phyloP scores from a whole-genome alignment of 306 rosid genomes.

The Senna tora region DNA sequence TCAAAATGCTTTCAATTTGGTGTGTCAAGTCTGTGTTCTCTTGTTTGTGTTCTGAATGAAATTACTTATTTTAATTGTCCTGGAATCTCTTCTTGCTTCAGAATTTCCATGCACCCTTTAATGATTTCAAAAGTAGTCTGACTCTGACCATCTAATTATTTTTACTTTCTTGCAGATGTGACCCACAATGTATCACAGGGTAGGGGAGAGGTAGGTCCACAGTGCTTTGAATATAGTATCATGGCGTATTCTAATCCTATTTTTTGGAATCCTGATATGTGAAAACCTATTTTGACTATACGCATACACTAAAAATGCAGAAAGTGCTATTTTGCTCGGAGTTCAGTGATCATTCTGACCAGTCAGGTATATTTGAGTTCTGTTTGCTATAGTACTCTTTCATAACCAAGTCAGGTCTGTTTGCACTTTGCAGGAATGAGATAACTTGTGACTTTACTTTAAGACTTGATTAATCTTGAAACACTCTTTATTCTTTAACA shows the following conservation, averaged over 20 bases:
- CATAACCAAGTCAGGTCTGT: slow-evolving; percentile 20
- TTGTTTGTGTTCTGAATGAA: slow-evolving; percentile 22
- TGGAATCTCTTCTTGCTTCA: background rate
- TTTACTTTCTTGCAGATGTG: slow-evolving; percentile 54
- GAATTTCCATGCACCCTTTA: slow-evolving; percentile 4
- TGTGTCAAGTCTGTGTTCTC: slow-evolving; percentile 16
- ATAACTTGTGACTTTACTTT: slow-evolving; percentile 3
- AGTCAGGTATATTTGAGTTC: slow-evolving; percentile 58
- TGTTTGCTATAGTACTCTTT: slow-evolving; percentile 7
- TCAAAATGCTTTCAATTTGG: slow-evolving; percentile 16
- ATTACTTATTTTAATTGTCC: background rate
- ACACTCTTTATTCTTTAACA: background rate
- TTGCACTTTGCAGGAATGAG: slow-evolving; percentile 17
- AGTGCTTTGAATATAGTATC: slow-evolving; percentile 25
- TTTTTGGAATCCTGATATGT: slow-evolving; percentile 15
- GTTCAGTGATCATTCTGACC: slow-evolving; percentile 60
- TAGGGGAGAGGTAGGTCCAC: slow-evolving; percentile 61
- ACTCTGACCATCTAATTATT: slow-evolving; percentile 35
- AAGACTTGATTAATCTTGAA: slow-evolving; percentile 17
- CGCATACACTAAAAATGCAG: slow-evolving; percentile 53
- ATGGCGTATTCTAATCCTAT: slow-evolving; percentile 16
- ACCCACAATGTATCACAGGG: slow-evolving; percentile 55
- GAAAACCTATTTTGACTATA: slow-evolving; percentile 32
- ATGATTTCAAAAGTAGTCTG: background rate
- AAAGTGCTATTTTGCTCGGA: slow-evolving; percentile 63